Evolutionary conservation across 345 rosid genomes (phyloP), one percentile per base, ranked within the genome.

Genomic region (Corymbia maculata): DNA sequence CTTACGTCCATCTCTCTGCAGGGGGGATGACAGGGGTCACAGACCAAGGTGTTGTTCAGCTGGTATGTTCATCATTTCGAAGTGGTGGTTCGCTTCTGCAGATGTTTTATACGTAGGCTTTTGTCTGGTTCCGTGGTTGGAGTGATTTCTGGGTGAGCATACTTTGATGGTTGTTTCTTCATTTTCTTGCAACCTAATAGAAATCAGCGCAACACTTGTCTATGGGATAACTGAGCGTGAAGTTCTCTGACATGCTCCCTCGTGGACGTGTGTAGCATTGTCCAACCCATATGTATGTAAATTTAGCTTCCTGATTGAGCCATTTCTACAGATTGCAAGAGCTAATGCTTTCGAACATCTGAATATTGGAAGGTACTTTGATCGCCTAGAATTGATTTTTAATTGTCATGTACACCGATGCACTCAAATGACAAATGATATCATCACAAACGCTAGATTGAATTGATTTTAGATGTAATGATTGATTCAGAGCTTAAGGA

Each of bases 351-450:
- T 97, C 93, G 93, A 94, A 88, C 98, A 95, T 92, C 94, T 98
- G 22, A 97, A 98, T 85, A 88, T 95, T 11, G 98, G 99, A 36
- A 19, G 98, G 99, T 68, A 98, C 99, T 85, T 98, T 97, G 86
- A 92, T 97, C 90, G 96, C 98, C 0, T 97, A 87, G 95, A 96
- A 85, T 95, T 36, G 42, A 36, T 36, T 36, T 36, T 36, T 36
- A 36, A 36, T 36, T 36, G 42, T 36, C 42, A 36, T 36, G 42
- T 36, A 4, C 42, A 36, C 42, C 42, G 4, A 36, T 36, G 42
- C 42, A 36, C 42, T 36, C 3, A 36, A 36, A 36, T 36, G 42
- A 36, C 42, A 36, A 36, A 36, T 36, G 42, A 36, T 36, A 36
- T 36, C 42, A 36, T 36, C 42, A 36, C 42, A 36, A 36, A 36